These are phyloP conservation scores for Selenicereus undatus DNA, from an alignment of 148 eudicot species.

Conservation along the genomic window DNA sequence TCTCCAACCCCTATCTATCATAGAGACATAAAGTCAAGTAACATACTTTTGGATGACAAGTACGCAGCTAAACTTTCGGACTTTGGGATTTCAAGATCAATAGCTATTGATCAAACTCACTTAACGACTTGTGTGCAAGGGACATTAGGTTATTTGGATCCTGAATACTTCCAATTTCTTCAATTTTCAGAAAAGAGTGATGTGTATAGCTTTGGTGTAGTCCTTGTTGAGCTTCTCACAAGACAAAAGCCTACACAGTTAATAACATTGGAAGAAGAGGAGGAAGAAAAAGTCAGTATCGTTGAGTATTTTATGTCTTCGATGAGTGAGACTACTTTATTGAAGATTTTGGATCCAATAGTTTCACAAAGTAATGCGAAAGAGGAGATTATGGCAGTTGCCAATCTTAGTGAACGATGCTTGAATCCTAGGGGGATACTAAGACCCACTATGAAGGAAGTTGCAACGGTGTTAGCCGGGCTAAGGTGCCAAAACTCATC, in stretches of 20 bases:
- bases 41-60: constrained; percentile 34
- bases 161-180: constrained; percentile 33
- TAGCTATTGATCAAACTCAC: constrained; percentile 29
- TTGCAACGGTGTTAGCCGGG: neutral
- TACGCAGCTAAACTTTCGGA: constrained; percentile 37
- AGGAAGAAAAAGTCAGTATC: neutral
- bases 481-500: neutral
- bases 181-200: constrained; percentile 2
- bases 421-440: neutral
- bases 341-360: neutral
- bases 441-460: constrained; percentile 7
- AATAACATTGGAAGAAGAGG: neutral
- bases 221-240: constrained; percentile 25
- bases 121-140: constrained; percentile 42
- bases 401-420: neutral
- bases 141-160: constrained; percentile 40
- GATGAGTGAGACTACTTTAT: neutral
- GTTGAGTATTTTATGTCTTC: neutral
- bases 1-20: constrained; percentile 36
- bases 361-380: neutral
- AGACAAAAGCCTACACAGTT: neutral
- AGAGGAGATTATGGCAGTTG: constrained; percentile 1
- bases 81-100: constrained; percentile 38
- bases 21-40: constrained; percentile 37
- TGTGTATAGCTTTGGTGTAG: constrained; percentile 39